A percentile compares a stretch with the other conserved stretches of the same genome.
phyloP scores from a whole-genome alignment of 2,329 filamentous ascomycete species.

The Penicillium sp. region DNA sequence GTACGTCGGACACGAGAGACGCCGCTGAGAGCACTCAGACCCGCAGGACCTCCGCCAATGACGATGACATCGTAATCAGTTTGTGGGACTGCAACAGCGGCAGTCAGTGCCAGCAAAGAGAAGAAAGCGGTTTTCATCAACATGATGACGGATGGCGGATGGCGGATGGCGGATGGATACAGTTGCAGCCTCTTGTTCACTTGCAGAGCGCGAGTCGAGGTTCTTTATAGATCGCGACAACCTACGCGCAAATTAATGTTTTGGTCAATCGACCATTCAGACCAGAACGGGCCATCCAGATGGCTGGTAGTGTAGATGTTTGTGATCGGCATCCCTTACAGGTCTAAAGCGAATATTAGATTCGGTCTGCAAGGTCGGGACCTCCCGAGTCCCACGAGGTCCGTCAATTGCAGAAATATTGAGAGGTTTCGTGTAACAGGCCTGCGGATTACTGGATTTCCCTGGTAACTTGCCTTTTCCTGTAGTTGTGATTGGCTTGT shows the following conservation, averaged over 20 bases:
- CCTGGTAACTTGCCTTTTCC: neutral
- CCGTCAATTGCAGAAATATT: neutral
- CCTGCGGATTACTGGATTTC: neutral
- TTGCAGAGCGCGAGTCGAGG: neutral
- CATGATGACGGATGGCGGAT: neutral
- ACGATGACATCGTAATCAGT: conserved; percentile 52
- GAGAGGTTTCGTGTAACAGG: neutral
- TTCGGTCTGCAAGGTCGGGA: neutral
- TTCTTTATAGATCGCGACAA: neutral
- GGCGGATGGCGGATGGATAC: neutral
- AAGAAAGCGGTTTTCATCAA: neutral
- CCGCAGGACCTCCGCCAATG: conserved; percentile 55
- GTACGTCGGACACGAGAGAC: conserved; percentile 54
- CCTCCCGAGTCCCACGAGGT: neutral
- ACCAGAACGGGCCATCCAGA: neutral
- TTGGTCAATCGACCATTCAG: neutral
- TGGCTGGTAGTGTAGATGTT: neutral
- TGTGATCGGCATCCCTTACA: neutral
- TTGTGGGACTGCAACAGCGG: neutral
- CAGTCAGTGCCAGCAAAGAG: neutral
- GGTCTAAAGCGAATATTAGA: neutral
- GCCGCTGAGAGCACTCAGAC: conserved; percentile 51
- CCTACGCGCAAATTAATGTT: neutral
- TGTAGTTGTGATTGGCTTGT: neutral
- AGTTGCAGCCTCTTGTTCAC: neutral